phyloP scores from a whole-genome alignment of 176 grass and related monocot genomes.

The Oryza coarctata region DNA sequence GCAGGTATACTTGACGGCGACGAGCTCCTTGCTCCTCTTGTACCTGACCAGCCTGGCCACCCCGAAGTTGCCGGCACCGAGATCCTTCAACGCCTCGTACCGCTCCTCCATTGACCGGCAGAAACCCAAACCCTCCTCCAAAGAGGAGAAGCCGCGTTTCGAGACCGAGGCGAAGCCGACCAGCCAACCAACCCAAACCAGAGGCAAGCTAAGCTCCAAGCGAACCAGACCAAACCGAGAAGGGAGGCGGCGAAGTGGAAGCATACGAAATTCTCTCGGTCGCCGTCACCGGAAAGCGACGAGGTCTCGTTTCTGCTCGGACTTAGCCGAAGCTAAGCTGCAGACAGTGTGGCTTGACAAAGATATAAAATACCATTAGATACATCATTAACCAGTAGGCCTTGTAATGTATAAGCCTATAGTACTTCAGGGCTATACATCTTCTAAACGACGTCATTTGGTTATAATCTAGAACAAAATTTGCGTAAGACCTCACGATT shows the following conservation, averaged over 20 bases:
- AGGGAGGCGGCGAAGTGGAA: not conserved
- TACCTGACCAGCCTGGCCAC: conserved; percentile 88
- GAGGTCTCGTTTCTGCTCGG: conserved; percentile 19
- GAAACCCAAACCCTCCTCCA: not conserved
- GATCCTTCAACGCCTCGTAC: conserved; percentile 86
- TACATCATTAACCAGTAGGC: too few relatives aligned
- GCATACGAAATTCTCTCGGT: conserved; percentile 25
- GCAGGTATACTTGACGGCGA: conserved; percentile 90
- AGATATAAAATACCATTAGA: too few relatives aligned
- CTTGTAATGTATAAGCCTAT: too few relatives aligned
- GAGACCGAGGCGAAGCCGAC: not conserved
- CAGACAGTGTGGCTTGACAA: too few relatives aligned
- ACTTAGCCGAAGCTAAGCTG: conserved; percentile 19
- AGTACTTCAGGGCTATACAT: too few relatives aligned
- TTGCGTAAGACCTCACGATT: too few relatives aligned
- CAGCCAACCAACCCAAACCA: conserved; percentile 1
- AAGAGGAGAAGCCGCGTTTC: not conserved
- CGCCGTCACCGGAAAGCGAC: conserved; percentile 48
- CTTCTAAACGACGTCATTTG: too few relatives aligned
- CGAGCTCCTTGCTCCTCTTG: conserved; percentile 75
- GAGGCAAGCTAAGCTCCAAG: not conserved
- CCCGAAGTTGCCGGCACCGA: conserved; percentile 86
- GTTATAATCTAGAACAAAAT: too few relatives aligned
- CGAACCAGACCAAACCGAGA: not conserved
- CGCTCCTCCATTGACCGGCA: conserved; percentile 64